Conservation (phyloP, 306 rosid genomes). For the Dicorynia guianensis region DNA sequence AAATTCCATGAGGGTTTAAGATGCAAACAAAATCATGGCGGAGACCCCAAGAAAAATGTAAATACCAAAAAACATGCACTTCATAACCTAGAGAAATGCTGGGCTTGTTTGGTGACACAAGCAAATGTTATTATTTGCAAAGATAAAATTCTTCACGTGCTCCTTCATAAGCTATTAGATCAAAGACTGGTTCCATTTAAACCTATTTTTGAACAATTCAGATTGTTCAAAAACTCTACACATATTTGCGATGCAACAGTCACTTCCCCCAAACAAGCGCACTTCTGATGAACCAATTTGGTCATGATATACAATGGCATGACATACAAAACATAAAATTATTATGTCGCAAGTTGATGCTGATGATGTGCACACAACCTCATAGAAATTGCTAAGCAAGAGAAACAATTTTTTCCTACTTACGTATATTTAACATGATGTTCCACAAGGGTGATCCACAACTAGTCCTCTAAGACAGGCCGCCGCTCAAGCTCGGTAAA, state of each 20-base stretch:
- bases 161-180: too few species aligned
- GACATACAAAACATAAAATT: background rate
- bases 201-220: too few species aligned
- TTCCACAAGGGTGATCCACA: conserved; percentile 13
- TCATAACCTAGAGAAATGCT: background rate
- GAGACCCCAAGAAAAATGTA: too few species aligned
- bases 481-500: conserved; percentile 56
- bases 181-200: too few species aligned
- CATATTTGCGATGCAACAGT: too few species aligned
- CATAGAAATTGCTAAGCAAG: conserved; percentile 31
- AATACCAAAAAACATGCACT: background rate
- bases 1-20: background rate
- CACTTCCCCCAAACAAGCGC: too few species aligned
- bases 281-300: background rate
- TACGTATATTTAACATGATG: conserved; percentile 35
- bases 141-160: too few species aligned
- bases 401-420: conserved; percentile 39
- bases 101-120: background rate
- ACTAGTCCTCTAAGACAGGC: conserved; percentile 60
- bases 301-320: background rate
- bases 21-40: too few species aligned
- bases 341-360: background rate
- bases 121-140: too few species aligned
- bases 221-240: too few species aligned
- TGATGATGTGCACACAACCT: conserved; percentile 9